Percentiles rank a stretch among this genome's conserved stretches.
These are phyloP conservation scores for Corylus heterophylla DNA, from an alignment of 306 rosid species.

Conservation along the genomic window DNA sequence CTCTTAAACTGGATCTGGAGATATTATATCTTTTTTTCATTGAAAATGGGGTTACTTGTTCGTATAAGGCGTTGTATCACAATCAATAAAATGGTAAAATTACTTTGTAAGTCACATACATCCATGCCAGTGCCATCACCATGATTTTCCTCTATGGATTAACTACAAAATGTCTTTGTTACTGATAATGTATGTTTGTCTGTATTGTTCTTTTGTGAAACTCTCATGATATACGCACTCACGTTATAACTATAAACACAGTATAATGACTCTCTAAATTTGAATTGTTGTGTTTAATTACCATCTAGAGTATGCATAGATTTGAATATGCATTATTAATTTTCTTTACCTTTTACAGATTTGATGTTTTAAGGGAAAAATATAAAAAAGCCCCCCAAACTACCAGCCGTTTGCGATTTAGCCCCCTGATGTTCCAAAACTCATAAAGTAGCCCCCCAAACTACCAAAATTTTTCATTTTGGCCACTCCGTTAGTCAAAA, in stretches of 20 bases:
- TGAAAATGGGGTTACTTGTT: not conserved
- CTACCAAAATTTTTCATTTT: too few relatives aligned
- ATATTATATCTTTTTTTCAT: not conserved
- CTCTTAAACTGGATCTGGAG: not conserved
- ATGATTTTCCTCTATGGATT: not conserved
- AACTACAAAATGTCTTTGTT: not conserved
- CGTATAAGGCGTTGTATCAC: not conserved
- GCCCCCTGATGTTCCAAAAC: too few relatives aligned
- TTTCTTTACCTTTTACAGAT: not conserved
- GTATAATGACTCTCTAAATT: not conserved
- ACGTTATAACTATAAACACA: not conserved
- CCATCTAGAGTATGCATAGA: not conserved
- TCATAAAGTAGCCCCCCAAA: too few relatives aligned
- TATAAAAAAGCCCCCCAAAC: too few relatives aligned
- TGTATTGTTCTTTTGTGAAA: not conserved
- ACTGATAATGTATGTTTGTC: not conserved
- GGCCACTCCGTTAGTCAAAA: too few relatives aligned
- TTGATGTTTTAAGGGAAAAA: slow-evolving; percentile 14
- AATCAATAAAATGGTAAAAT: not conserved
- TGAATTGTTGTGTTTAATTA: not conserved
- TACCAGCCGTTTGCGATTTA: too few relatives aligned
- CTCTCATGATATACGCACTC: not conserved
- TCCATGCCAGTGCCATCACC: not conserved
- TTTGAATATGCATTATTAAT: not conserved
- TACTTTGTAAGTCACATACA: not conserved